Conservation (phyloP, 345 rosid genomes). For the Aethionema arabicum region DNA sequence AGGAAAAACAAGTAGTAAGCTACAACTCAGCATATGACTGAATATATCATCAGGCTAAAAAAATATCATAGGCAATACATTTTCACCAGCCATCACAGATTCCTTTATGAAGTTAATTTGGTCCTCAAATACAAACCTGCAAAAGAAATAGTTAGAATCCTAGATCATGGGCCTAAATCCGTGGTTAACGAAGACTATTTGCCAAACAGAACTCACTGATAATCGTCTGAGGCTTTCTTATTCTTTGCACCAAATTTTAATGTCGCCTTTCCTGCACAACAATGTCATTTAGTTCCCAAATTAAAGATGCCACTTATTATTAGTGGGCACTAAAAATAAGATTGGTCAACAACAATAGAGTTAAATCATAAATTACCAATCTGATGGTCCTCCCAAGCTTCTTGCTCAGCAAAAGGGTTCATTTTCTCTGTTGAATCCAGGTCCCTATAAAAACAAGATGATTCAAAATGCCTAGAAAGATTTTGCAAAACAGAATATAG, state of each 20-base stretch:
- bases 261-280: constrained; percentile 73
- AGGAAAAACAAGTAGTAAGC: constrained; percentile 16
- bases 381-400: constrained; percentile 99
- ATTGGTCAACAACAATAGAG: constrained; percentile 2
- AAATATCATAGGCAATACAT: constrained; percentile 45
- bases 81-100: constrained; percentile 81
- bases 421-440: constrained; percentile 69
- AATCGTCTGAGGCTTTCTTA: constrained; percentile 63
- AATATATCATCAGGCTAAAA: constrained; percentile 11
- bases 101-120: constrained; percentile 90
- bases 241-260: constrained; percentile 82
- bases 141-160: constrained; percentile 2
- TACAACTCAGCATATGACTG: constrained; percentile 18
- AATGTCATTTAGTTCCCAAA: constrained; percentile 18
- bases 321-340: constrained; percentile 15
- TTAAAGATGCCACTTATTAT: constrained; percentile 24
- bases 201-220: constrained; percentile 55
- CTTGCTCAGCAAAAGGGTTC: constrained; percentile 99
- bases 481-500: constrained; percentile 5
- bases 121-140: constrained; percentile 90
- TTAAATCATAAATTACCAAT: constrained; percentile 51
- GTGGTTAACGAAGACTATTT: constrained; percentile 5
- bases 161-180: constrained; percentile 7
- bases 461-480: constrained; percentile 15
- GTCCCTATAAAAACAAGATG: constrained; percentile 45